Evolutionary conservation across 2,329 filamentous ascomycete genomes (phyloP), one percentile per base, ranked within the genome.

Genomic region (Thermothelomyces thermophilus): DNA sequence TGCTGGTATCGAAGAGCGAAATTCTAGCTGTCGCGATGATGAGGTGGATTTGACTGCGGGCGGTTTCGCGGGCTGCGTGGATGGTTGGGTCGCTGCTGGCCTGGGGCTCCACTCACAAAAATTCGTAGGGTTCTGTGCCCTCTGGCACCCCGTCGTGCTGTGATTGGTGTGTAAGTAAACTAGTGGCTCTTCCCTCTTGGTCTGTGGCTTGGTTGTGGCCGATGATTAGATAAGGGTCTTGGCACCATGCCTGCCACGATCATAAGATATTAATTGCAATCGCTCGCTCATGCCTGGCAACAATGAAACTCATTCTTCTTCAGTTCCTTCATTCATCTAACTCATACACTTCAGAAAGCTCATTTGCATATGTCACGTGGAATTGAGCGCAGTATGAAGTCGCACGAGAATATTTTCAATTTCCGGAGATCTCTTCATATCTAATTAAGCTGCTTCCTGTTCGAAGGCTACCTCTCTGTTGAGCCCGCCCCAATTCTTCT

Each of bases 1-100:
- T 62, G 61, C 61, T 63, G 62, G 56, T 62, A 61, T 64, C 62
- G 60, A 64, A 63, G 55, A 61, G 61, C 60, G 59, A 65, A 61
- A 59, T 55, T 57, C 53, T 50, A 52, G 45, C 55, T 57, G 58
- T 60, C 59, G 59, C 57, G 57, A 60, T 58, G 54, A 56, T 57
- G 56, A 48, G 48, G 58, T 59, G 55, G 59, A 57, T 60, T 58
- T 59, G 56, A 53, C 48, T 56, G 45, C 46, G 50, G 52, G 51
- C 50, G 51, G 48, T 51, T 57, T 55, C 37, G 45, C 47, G 34
- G 42, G 37, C 55, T 48, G 47, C 48, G 37, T 54, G 53, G 53
- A 46, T 59, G 54, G 50, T 50, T 49, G 48, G 53, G 39, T 35
- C 43, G 35, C 46, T 45, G 19, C 48, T 51, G 47, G 36, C 43